Evolutionary conservation across 2,329 filamentous ascomycete species (phyloP), one percentile per base, ranked within the genome.

Genomic region (Capronia americana): DNA sequence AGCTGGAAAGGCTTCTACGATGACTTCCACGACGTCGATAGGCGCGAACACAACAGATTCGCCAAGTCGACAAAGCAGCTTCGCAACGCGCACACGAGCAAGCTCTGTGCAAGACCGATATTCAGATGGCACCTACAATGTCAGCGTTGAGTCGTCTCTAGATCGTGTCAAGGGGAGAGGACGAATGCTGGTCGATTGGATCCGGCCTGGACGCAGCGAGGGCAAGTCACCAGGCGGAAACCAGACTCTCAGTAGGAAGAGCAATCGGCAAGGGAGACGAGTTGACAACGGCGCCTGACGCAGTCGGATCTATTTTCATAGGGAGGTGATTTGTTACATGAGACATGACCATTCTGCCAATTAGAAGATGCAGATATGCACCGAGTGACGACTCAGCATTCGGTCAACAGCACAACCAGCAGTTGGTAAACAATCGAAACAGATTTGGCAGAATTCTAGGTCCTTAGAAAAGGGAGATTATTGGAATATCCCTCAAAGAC

Each of bases 181-280:
- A 7, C 57, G 66, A n/a, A 68, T 70, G 66, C 26, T 67, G 51
- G 59, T 70, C 4, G 69, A 69, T 55, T 70, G 69, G 69, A 65
- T 69, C 26, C 64, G 69, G 46, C 66, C 61, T 23, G 58, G 51
- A 23, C 51, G 53, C 20, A 34, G n/a, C n/a, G 57, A 23, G 46
- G 23, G 23, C 17, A 60, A 38, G 34, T 30, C 26, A 20, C 26
- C 41, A 28, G 32, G 34, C 24, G 14, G 56, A 23, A 34, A 28
- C n/a, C 41, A 58, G 55, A n/a, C 41, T 4, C 23, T 1, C 24
- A 60, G 56, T n/a, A 60, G 41, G 30, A 56, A 46, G 11, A 38
- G 50, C 24, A 66, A 56, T 55, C 50, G 41, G 41, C 24, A 26
- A 28, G 57, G 34, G 14, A 59, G 23, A 34, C 30, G 12, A n/a